Evolutionary conservation across 257 asterid genomes (phyloP), one percentile per base, ranked within the genome.

Genomic region (Scutellaria baicalensis): DNA sequence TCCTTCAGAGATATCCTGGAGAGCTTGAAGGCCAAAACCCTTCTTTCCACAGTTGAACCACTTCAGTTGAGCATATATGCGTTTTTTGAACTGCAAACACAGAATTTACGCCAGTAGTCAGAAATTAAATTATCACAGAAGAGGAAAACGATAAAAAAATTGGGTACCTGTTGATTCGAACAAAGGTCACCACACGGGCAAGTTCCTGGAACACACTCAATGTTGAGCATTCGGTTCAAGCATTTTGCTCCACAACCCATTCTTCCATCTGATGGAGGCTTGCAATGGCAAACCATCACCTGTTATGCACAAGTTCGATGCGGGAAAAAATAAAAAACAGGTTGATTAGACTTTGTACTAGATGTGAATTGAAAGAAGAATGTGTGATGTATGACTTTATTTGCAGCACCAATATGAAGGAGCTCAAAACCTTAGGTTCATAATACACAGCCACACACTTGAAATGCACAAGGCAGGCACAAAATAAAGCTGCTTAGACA

Each of bases 211-310:
- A 89, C 83, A 84, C 98, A 92, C 72, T 92, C 98, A 60, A 92
- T 90, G 81, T 89, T 92, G 51, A 92, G 98, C 85, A 92, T 82
- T 72, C 96, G 78, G 68, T 92, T 92, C 80, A 92, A 75, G 83
- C 98, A 92, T 77, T 83, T 79, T 68, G 78, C 81, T 72, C 93
- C 92, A 80, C 98, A 92, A 47, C 98, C 96, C 83, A 77, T 78
- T 75, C 81, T 82, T 9, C 95, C 93, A 68, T 86, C 92, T 36
- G 87, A 73, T 49, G 86, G 89, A 62, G 86, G 84, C 76, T 87
- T 89, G 93, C 98, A 92, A 72, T 88, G 93, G 83, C 98, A 92
- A 69, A 92, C 92, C 98, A 92, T 92, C 78, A 89, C 89, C 98
- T 92, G 80, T 76, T 39, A 72, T 35, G 62, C 65, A 75, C 48